phyloP scores from a whole-genome alignment of 179 eudicot species.

The Silene vulgaris region DNA sequence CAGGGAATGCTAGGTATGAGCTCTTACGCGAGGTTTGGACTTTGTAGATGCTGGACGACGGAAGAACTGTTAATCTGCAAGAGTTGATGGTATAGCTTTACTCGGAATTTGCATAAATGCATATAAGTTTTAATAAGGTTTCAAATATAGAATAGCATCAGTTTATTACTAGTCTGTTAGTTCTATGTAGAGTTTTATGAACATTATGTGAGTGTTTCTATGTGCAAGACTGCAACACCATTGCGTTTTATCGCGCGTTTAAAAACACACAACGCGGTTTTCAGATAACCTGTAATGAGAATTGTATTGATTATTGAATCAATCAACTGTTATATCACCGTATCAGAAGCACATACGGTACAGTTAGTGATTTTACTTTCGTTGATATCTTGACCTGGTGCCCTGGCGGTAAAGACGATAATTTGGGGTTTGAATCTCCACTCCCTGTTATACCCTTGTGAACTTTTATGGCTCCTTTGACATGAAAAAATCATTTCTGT shows the following conservation, averaged over 20 bases:
- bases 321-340: too few species aligned
- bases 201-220: too few species aligned
- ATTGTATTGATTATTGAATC: not conserved
- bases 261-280: too few species aligned
- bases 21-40: conserved; percentile 87
- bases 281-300: not conserved
- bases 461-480: too few species aligned
- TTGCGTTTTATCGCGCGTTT: not conserved
- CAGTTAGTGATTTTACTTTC: too few species aligned
- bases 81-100: not conserved
- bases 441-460: too few species aligned
- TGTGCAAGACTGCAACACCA: not conserved
- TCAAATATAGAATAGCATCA: not conserved
- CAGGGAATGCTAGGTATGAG: conserved; percentile 56
- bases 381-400: too few species aligned
- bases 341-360: too few species aligned
- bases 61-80: conserved; percentile 12
- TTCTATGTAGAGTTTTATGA: too few species aligned
- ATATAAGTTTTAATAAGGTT: not conserved
- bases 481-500: too few species aligned
- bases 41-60: conserved; percentile 22
- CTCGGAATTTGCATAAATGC: not conserved
- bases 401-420: too few species aligned
- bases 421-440: too few species aligned
- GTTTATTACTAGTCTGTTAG: not conserved